Percentiles rank a stretch among this genome's conserved stretches.
Evolutionary conservation across 148 eudicot genomes (phyloP).

Genomic region (Heliosperma pusillum): DNA sequence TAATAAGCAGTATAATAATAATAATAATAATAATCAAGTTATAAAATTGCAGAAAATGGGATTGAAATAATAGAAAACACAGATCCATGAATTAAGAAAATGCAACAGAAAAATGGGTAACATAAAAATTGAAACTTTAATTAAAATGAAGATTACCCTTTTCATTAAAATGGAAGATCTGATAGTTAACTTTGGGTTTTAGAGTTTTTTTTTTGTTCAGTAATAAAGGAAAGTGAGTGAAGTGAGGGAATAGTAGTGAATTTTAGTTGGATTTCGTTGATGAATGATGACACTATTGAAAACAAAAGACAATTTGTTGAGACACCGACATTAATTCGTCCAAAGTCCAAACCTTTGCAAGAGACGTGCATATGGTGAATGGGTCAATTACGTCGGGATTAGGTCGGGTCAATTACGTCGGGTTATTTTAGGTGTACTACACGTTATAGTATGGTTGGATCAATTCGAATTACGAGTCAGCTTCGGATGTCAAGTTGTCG

Average conservation of each 20-base stretch:
- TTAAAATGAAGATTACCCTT: not conserved
- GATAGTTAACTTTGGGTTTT: not conserved
- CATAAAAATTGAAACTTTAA: not conserved
- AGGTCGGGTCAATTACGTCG: too few relatives aligned
- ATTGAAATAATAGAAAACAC: not conserved
- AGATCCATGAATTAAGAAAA: not conserved
- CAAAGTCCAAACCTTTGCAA: too few relatives aligned
- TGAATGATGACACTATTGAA: not conserved
- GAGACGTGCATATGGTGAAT: too few relatives aligned
- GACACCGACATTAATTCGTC: not conserved
- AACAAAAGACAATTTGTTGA: not conserved
- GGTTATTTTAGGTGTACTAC: too few relatives aligned
- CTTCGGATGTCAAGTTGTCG: too few relatives aligned
- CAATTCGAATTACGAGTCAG: too few relatives aligned
- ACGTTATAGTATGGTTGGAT: too few relatives aligned
- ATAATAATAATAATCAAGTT: not conserved
- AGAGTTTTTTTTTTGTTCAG: too few relatives aligned
- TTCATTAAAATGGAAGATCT: slow-evolving; percentile 9
- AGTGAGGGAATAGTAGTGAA: too few relatives aligned
- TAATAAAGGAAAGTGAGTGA: too few relatives aligned
- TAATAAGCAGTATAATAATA: not conserved
- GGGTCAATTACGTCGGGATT: too few relatives aligned
- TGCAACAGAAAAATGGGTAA: not conserved
- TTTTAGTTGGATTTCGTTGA: too few relatives aligned
- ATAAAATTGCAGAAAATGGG: not conserved